Evolutionary conservation across 2,329 filamentous ascomycete species (phyloP).

Genomic region (Xylariomycetidae sp.): DNA sequence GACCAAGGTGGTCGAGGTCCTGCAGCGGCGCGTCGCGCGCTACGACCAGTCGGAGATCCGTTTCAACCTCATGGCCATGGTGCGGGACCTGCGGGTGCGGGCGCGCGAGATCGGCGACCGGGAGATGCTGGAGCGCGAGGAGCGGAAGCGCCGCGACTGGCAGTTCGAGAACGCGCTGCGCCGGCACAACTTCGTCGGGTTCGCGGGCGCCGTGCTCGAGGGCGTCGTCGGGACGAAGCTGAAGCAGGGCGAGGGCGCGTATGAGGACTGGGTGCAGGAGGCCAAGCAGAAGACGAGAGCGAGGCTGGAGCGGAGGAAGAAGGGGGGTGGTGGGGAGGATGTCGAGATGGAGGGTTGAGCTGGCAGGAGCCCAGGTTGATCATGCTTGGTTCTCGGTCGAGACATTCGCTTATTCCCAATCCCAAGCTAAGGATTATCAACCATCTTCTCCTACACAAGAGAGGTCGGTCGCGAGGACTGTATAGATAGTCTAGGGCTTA

Average conservation of each 20-base stretch:
- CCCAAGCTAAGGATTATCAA: no score
- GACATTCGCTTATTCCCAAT: no score
- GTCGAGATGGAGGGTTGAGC: constrained; percentile 36
- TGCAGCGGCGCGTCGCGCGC: constrained; percentile 76
- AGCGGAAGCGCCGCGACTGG: constrained; percentile 82
- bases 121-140: constrained; percentile 73
- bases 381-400: no score
- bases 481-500: no score
- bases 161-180: constrained; percentile 91
- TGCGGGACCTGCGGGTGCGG: constrained; percentile 71
- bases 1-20: constrained; percentile 75
- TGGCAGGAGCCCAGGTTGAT: neutral
- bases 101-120: constrained; percentile 78
- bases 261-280: constrained; percentile 69
- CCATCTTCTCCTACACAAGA: no score
- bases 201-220: constrained; percentile 86
- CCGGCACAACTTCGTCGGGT: constrained; percentile 93
- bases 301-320: constrained; percentile 32
- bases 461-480: no score
- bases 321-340: constrained; percentile 33
- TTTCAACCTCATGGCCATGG: constrained; percentile 94
- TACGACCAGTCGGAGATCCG: constrained; percentile 87
- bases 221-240: constrained; percentile 75
- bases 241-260: constrained; percentile 58
- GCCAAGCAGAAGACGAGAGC: constrained; percentile 54